Evolutionary conservation across 2,329 filamentous ascomycete species (phyloP), one percentile per base, ranked within the genome.

Genomic region (Lizonia empirigonia): DNA sequence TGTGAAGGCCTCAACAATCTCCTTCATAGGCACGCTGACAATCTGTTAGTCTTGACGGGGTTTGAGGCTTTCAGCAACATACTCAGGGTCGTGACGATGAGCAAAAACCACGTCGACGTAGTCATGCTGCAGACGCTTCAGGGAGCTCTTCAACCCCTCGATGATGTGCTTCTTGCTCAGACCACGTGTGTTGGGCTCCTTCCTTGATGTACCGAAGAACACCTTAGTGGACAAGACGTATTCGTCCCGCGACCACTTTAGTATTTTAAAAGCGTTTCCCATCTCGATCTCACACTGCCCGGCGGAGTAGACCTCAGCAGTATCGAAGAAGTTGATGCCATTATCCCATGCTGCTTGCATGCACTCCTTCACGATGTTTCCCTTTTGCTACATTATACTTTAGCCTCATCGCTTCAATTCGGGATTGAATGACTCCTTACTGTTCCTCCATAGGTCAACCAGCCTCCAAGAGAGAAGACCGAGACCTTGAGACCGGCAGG

Each of bases 91-190:
- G 13, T 82, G 80, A 20, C 84, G 77, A 69, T 87, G 84, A 3
- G 84, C 83, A 46, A 85, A 82, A 29, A 86, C 79, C 35, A 87
- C 75, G 67, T 87, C 85, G 45, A 87, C 85, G 63, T 89, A 90
- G n/a, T 81, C 80, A 45, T 83, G 78, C 63, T 85, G 78, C 41
- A 89, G 77, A 22, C 85, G 78, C 58, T 77, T 73, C n/a, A 85
- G 71, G 2, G 78, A 83, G 67, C 75, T 77, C 74, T 85, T 82
- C 44, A 85, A 72, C 24, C 83, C 83, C 71, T 86, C 78, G n/a
- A 80, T 72, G 40, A 80, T 76, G 68, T 80, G 78, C 73, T 80
- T 80, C 67, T 72, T 74, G 48, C 73, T 77, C 30, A 80, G 66
- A 42, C 78, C 78, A 32, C 77, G 63, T 23, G 78, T 81, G 68